These are phyloP conservation scores for Corylus heterophylla DNA, from an alignment of 306 rosid species.

Conservation along the genomic window DNA sequence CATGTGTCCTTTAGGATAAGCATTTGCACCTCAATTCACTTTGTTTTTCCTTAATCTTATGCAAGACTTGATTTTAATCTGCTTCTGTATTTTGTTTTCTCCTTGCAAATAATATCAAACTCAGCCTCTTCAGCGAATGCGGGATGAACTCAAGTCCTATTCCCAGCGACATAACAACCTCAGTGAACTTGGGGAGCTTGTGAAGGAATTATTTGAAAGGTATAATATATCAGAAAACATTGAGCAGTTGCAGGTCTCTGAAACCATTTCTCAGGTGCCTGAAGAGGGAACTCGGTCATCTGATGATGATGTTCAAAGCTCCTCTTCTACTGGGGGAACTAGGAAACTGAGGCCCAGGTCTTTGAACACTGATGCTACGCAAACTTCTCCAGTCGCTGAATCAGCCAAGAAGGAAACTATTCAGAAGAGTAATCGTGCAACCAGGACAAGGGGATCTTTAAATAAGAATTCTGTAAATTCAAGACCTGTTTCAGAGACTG, in stretches of 20 bases:
- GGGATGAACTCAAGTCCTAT: conserved; percentile 65
- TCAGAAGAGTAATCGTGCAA: conserved; percentile 37
- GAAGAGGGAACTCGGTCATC: conserved; percentile 67
- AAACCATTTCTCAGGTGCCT: conserved; percentile 60
- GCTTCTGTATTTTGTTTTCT: background rate
- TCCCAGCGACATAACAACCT: conserved; percentile 51
- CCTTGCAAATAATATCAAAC: background rate
- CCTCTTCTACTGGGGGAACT: conserved; percentile 43
- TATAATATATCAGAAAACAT: conserved; percentile 40
- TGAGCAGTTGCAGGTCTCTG: conserved; percentile 65
- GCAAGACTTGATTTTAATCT: background rate
- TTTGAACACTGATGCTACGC: conserved; percentile 45
- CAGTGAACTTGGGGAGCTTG: conserved; percentile 45
- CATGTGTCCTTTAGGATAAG: background rate
- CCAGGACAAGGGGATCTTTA: conserved; percentile 42
- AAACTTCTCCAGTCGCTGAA: conserved; percentile 40
- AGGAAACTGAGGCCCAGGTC: conserved; percentile 58
- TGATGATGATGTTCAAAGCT: conserved; percentile 68
- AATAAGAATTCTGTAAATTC: conserved; percentile 43
- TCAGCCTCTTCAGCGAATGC: conserved; percentile 68
- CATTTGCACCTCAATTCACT: background rate
- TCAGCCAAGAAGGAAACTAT: conserved; percentile 42
- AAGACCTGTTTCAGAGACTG: conserved; percentile 41
- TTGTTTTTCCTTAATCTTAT: background rate
- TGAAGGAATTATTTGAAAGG: conserved; percentile 60